phyloP scores from a whole-genome alignment of 306 rosid species.

The Corylus americana region DNA sequence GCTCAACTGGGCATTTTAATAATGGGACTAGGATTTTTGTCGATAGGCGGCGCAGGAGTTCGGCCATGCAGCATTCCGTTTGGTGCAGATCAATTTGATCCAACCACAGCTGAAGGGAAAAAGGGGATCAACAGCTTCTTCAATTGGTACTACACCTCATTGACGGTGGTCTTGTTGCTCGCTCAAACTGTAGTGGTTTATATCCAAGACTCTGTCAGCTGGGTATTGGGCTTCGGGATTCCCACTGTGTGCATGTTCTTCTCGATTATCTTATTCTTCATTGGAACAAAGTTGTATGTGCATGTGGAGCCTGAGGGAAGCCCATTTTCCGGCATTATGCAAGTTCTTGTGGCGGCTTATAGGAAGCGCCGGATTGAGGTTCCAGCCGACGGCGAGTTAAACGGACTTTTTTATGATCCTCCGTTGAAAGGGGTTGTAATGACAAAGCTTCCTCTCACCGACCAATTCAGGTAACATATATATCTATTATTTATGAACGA shows the following conservation, averaged over 20 bases:
- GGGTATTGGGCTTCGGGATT: constrained; percentile 78
- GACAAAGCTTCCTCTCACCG: constrained; percentile 56
- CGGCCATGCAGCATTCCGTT: constrained; percentile 88
- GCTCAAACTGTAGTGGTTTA: constrained; percentile 58
- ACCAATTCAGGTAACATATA: constrained; percentile 51
- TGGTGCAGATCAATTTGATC: constrained; percentile 81
- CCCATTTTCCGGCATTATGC: constrained; percentile 44
- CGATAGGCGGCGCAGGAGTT: constrained; percentile 69
- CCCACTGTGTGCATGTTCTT: constrained; percentile 55
- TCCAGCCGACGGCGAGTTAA: constrained; percentile 20
- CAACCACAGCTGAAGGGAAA: constrained; percentile 56
- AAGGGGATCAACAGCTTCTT: constrained; percentile 65
- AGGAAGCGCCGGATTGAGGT: constrained; percentile 50
- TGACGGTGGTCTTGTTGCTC: constrained; percentile 39
- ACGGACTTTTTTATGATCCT: constrained; percentile 49
- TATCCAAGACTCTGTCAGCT: constrained; percentile 70
- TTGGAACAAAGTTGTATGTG: constrained; percentile 48
- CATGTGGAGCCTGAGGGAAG: constrained; percentile 61
- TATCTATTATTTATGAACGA: neutral
- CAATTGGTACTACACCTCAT: constrained; percentile 66
- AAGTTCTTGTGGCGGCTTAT: constrained; percentile 65
- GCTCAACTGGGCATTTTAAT: constrained; percentile 42
- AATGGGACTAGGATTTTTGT: constrained; percentile 47
- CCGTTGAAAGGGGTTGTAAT: constrained; percentile 34
- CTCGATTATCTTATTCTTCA: constrained; percentile 52